Percentiles rank a stretch among this genome's conserved stretches.
These are phyloP conservation scores for Hypsizygus marmoreus DNA, from an alignment of 768 basidiomycete species.

Conservation along the genomic window DNA sequence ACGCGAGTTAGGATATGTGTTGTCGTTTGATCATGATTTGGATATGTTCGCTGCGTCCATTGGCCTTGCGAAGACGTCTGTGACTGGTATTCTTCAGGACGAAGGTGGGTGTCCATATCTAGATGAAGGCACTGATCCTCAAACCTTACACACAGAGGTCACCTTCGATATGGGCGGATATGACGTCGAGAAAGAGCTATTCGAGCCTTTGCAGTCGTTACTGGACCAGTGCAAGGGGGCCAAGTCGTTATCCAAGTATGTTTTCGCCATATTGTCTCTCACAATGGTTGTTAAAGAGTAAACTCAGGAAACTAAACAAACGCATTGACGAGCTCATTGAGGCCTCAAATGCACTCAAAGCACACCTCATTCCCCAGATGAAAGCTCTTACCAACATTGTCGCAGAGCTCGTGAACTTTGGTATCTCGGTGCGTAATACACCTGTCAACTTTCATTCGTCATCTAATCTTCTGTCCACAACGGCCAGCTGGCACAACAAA, in stretches of 20 bases:
- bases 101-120: conserved; percentile 51
- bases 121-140: background rate
- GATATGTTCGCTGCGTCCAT: conserved; percentile 94
- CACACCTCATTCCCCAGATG: conserved; percentile 71
- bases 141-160: conserved; percentile 55
- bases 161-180: conserved; percentile 72
- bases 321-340: conserved; percentile 80
- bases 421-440: conserved; percentile 70
- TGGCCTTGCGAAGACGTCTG: conserved; percentile 85
- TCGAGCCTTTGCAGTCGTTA: conserved; percentile 79
- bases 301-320: conserved; percentile 81
- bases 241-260: conserved; percentile 78
- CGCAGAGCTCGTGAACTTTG: conserved; percentile 85
- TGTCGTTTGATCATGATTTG: conserved; percentile 86
- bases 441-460: too few relatives aligned
- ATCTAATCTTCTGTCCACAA: background rate
- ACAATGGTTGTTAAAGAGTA: background rate
- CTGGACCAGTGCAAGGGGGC: conserved; percentile 81
- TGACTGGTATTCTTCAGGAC: conserved; percentile 72
- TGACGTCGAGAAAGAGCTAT: conserved; percentile 73
- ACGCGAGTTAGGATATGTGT: conserved; percentile 80
- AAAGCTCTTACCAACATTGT: conserved; percentile 71
- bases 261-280: conserved; percentile 2
- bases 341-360: conserved; percentile 70
- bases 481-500: conserved; percentile 80